Evolutionary conservation across 106 monocot genomes (phyloP).

Genomic region (Allium fistulosum): DNA sequence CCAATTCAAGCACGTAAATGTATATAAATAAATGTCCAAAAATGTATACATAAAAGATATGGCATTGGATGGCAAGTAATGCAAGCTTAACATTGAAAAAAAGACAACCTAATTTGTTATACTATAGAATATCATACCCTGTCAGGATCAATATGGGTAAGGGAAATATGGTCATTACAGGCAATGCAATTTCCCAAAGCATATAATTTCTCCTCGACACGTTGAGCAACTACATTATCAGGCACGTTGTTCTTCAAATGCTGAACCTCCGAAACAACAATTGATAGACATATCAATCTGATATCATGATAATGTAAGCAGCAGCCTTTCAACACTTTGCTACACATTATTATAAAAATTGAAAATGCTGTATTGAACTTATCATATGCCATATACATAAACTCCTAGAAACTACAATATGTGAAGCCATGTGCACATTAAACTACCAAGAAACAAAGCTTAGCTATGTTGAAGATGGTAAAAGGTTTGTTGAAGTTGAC

Average conservation of each 20-base stretch:
- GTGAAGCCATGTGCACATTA: no score
- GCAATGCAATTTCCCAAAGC: constrained; percentile 91
- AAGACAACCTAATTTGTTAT: no score
- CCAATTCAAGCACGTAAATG: background rate
- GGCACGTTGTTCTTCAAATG: constrained; percentile 91
- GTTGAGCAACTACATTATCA: constrained; percentile 85
- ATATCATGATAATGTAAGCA: no score
- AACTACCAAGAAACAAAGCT: no score
- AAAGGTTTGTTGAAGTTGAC: no score
- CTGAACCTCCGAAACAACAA: constrained; percentile 55
- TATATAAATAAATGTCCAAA: background rate
- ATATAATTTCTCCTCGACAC: constrained; percentile 83
- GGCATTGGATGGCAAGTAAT: background rate
- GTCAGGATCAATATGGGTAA: constrained; percentile 92
- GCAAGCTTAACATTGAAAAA: background rate
- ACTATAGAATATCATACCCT: no score
- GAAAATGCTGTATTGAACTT: no score
- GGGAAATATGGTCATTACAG: constrained; percentile 93
- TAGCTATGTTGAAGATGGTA: no score
- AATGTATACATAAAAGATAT: background rate
- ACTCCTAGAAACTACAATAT: no score
- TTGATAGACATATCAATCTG: background rate
- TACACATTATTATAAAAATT: no score
- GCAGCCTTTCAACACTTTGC: no score
- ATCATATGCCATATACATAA: no score